Conservation (phyloP, 495 filamentous ascomycete genomes). For the Daldinia concentrica region DNA sequence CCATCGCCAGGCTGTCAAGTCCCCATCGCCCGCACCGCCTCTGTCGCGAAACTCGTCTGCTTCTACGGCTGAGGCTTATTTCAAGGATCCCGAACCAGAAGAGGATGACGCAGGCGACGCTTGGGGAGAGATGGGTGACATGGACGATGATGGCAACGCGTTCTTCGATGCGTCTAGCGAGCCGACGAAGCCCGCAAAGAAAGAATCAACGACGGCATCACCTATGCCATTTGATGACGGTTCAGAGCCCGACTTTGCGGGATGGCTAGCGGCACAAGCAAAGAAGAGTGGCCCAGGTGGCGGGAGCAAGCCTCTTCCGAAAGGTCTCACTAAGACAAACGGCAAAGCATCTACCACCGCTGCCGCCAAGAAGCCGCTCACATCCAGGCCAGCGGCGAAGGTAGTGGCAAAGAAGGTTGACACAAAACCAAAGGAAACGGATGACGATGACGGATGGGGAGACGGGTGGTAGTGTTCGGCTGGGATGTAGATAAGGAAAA, state of each 20-base stretch:
- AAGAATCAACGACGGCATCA: constrained; percentile 40
- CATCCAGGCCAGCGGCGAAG: constrained; percentile 46
- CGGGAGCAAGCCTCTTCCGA: constrained; percentile 72
- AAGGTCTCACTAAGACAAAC: constrained; percentile 70
- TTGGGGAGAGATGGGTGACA: constrained; percentile 75
- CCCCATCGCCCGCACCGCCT: constrained; percentile 54
- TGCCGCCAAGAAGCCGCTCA: constrained; percentile 48
- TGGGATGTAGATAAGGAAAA: neutral
- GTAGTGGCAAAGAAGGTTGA: constrained; percentile 61
- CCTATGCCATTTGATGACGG: constrained; percentile 76
- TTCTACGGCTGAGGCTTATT: constrained; percentile 54
- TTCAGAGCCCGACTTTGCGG: constrained; percentile 91
- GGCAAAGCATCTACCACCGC: constrained; percentile 52
- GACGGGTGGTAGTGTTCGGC: constrained; percentile 65
- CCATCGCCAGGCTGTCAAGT: constrained; percentile 62
- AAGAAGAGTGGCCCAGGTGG: constrained; percentile 67
- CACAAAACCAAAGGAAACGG: constrained; percentile 64
- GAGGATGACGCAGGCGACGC: constrained; percentile 68
- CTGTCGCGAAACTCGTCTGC: constrained; percentile 55
- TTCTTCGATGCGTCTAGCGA: constrained; percentile 51
- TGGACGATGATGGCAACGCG: constrained; percentile 64
- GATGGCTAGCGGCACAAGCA: constrained; percentile 87
- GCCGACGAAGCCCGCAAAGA: constrained; percentile 41
- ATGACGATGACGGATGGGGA: constrained; percentile 72
- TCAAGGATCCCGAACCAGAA: constrained; percentile 54